Conservation (phyloP, 2,329 filamentous ascomycete species). For the Albifimbria verrucaria region DNA sequence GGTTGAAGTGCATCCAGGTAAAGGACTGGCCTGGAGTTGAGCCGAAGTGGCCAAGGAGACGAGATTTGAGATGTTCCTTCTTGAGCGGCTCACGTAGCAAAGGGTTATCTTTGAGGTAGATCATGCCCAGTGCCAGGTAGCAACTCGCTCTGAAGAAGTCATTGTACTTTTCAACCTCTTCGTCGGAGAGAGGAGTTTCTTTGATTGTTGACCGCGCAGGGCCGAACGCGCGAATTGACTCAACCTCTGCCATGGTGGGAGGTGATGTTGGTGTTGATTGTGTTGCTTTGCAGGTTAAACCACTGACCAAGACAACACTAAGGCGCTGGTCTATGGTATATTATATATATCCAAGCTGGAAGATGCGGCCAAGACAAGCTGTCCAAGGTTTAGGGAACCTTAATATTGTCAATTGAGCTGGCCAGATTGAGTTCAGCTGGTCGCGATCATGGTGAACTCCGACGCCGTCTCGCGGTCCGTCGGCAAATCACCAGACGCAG, state of each 20-base stretch:
- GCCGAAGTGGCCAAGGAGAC: constrained; percentile 75
- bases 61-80: constrained; percentile 68
- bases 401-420: too few relatives aligned
- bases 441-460: too few relatives aligned
- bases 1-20: constrained; percentile 79
- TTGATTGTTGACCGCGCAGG: constrained; percentile 62
- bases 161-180: constrained; percentile 66
- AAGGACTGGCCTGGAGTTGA: constrained; percentile 79
- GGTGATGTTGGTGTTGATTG: constrained; percentile 6
- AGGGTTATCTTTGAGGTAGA: constrained; percentile 72
- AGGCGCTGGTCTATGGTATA: too few relatives aligned
- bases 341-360: too few relatives aligned
- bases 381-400: too few relatives aligned
- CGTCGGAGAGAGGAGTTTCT: constrained; percentile 57
- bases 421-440: too few relatives aligned
- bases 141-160: constrained; percentile 72
- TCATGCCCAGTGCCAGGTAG: constrained; percentile 76
- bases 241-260: constrained; percentile 35
- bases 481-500: too few relatives aligned
- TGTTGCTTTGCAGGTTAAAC: neutral
- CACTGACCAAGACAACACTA: too few relatives aligned
- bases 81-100: constrained; percentile 67
- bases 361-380: too few relatives aligned
- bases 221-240: constrained; percentile 63
- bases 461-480: too few relatives aligned